Base-by-base conservation (phyloP, 208 protist genomes). In the Trypanosoma conorhini region DNA sequence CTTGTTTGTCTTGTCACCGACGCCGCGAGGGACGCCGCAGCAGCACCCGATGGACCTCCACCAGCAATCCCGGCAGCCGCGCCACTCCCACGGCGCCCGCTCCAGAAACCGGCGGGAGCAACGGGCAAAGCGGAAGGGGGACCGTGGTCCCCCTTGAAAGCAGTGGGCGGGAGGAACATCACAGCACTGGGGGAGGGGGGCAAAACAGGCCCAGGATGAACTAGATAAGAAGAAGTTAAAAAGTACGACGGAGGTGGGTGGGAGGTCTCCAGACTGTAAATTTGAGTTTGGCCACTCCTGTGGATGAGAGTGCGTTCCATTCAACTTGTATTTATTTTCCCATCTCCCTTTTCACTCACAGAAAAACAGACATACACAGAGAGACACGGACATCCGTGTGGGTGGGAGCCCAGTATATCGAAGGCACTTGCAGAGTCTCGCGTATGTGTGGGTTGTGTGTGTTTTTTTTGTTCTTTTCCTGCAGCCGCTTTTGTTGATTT, bases 391-490 rank as follows among this genome's bases (percentile, higher is more conserved):
- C 24, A 38, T 5, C 58, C 63, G 46, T 48, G 33, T n/a, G n/a
- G n/a, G n/a, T n/a, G 60, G 59, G 13, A 69, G 72, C 22, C 72
- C 10, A 35, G 26, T 48, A 51, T 46, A 24, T 35, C 22, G 70
- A 62, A 67, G 63, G 13, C n/a, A 72, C 40, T 42, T 13, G 26
- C 24, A 61, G 56, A 30, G 10, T 63, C 17, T 8, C 3, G 68
- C 44, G 1, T 63, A 8, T 77, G 9, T 63, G 44, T 74, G 64
- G 44, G 13, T 48, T 68, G 15, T 72, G 24, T 72, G 48, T 62
- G 62, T 48, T 62, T 54, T 61, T 33, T 60, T 65, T 46, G 12
- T 44, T 65, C 19, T 48, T 74, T 65, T 55, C n/a, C 8, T 48
- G 12, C 28, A 40, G 70, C 17, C 52, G 52, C 52, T 67, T 30